Evolutionary conservation across 2,329 filamentous ascomycete genomes (phyloP), one percentile per base, ranked within the genome.

Genomic region (Dendrostoma leiphaemia): DNA sequence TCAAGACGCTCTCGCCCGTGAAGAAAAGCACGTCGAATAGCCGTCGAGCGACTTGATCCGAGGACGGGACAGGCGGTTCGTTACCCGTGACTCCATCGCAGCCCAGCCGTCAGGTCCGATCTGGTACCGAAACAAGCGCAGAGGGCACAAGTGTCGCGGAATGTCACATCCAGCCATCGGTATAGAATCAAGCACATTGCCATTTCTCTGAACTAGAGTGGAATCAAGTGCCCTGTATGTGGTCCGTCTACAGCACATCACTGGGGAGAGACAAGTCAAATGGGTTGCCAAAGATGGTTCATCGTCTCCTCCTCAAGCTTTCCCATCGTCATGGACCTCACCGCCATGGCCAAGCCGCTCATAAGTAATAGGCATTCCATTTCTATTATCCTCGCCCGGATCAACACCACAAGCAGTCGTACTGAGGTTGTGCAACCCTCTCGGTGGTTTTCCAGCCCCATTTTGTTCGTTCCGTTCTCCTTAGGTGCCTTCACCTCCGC

Each of bases 141-240:
- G 31, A 32, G 6, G 10, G 10, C 4, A 15, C 4, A 4, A 13
- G 31, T 15, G 9, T 12, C 10, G 31, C 31, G 10, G 6, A 32
- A 23, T 23, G 12, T 26, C 38, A 24, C 19, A 6, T 2, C 38
- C 38, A n/a, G 38, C 38, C 12, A 7, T 41, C 13, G 21, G 23
- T 2, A 10, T 31, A 4, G 3, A n/a, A 38, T 41, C 13, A 40
- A 54, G 40, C 46, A 54, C 28, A 10, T 37, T 46, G 50, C 34
- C 38, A 50, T 35, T 51, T 54, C 32, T 44, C 48, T 41, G 34
- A 47, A 55, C 32, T 38, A 28, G 10, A 32, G 53, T 51, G 48
- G 26, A 23, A 23, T 17, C 38, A 26, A 15, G 13, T 17, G n/a
- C 38, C 38, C 26, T 23, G 38, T 55, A 51, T 55, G 41, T 49